Base-by-base conservation (phyloP, 768 basidiomycete genomes). In the Tricholoma furcatifolium region DNA sequence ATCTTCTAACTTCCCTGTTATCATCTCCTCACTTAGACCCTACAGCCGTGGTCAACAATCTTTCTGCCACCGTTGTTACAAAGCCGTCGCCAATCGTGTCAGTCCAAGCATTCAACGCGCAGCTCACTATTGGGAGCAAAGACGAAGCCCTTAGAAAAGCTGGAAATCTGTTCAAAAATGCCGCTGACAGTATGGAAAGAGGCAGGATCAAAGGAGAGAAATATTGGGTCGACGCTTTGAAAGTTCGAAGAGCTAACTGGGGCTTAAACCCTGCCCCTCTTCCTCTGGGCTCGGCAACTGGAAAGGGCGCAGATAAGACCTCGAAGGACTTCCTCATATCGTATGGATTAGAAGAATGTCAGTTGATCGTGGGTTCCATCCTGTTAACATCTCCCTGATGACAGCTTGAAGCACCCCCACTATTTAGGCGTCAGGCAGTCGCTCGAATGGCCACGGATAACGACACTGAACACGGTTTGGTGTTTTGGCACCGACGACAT, bases 191-290 rank as follows among this genome's bases (percentile, higher is more conserved):
- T 48, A 82, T 91, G 70, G 88, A 91, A 61, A 73, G 80, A 44
- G 74, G 81, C 18, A 74, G 84, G 36, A 59, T 79, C 8, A 73
- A 78, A 44, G 80, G 84, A 38, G 88, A 91, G 63, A 82, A 74
- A 54, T 92, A 92, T 60, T 93, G 91, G 91, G 74, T 84, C 6
- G 83, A 92, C 64, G 91, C 91, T 3, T 74, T 93, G 42, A 87
- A 82, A 63, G 84, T 89, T 41, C 74, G 91, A 56, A 70, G 80
- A 60, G 83, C 77, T 7, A 93, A 93, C 59, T 93, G 91, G 91
- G 79, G 86, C 12, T 70, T 93, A 31, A 80, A 87, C 39, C 88
- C 90, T 30, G 87, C 90, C 8, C 90, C 91, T 20, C 75, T 91
- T 35, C 90, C 88, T 12, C 70, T 73, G 36, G 89, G 88, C 35